phyloP scores from a whole-genome alignment of 306 rosid genomes.

The Parietaria judaica region DNA sequence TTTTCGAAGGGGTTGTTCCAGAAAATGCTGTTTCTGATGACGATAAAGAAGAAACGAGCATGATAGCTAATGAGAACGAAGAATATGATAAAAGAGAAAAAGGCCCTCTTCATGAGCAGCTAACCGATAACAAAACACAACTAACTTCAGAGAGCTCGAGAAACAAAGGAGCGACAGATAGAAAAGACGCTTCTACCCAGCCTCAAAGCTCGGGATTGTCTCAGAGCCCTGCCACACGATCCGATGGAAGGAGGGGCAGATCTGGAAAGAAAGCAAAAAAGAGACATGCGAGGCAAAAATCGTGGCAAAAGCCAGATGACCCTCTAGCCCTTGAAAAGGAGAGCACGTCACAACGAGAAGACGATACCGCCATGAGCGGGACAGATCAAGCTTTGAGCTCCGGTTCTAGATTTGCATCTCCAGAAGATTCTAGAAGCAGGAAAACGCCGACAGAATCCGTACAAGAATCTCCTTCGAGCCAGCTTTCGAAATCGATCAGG shows the following conservation, averaged over 20 bases:
- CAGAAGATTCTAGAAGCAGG: slow-evolving; percentile 73
- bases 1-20: slow-evolving; percentile 73
- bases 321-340: slow-evolving; percentile 56
- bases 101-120: slow-evolving; percentile 46
- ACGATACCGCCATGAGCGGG: slow-evolving; percentile 89
- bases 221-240: slow-evolving; percentile 44
- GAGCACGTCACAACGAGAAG: slow-evolving; percentile 62
- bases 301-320: slow-evolving; percentile 58
- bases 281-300: slow-evolving; percentile 74
- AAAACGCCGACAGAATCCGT: slow-evolving; percentile 63
- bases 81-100: slow-evolving; percentile 45
- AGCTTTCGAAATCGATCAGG: slow-evolving; percentile 41
- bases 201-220: slow-evolving; percentile 64
- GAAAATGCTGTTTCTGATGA: slow-evolving; percentile 66
- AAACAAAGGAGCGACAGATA: slow-evolving; percentile 43
- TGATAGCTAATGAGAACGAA: slow-evolving; percentile 55
- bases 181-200: slow-evolving; percentile 51
- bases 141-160: slow-evolving; percentile 57
- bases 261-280: slow-evolving; percentile 91
- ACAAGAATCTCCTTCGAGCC: slow-evolving; percentile 57
- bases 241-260: slow-evolving; percentile 84
- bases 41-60: slow-evolving; percentile 64
- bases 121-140: slow-evolving; percentile 35
- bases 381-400: slow-evolving; percentile 87
- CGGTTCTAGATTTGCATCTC: slow-evolving; percentile 62